phyloP scores from a whole-genome alignment of 257 asterid genomes.

The Solanum chmielewskii region DNA sequence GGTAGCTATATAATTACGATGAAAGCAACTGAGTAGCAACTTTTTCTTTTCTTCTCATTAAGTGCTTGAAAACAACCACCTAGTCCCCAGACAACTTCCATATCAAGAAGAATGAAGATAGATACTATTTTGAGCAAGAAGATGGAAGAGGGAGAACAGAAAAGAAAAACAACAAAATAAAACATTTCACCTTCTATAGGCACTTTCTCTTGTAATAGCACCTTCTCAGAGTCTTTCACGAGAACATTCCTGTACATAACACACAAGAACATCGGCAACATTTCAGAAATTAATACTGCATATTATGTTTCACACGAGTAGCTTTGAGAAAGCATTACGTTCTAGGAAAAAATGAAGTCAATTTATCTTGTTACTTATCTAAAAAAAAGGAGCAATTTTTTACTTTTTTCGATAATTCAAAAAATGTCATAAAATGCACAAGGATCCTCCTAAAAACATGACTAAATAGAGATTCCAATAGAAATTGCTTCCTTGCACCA shows the following conservation, averaged over 20 bases:
- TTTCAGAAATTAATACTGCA: background rate
- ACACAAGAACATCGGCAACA: background rate
- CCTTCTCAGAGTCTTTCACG: slow-evolving; percentile 39
- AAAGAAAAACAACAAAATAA: slow-evolving; percentile 1
- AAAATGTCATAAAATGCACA: background rate
- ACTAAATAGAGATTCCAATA: background rate
- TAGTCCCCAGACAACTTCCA: background rate
- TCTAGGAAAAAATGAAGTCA: background rate
- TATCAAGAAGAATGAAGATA: background rate
- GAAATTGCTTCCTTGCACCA: background rate
- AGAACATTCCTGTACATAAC: slow-evolving; percentile 58
- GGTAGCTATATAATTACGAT: background rate
- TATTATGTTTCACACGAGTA: background rate
- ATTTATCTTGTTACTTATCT: background rate
- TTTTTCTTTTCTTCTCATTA: background rate
- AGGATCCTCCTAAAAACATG: background rate
- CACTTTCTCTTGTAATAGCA: slow-evolving; percentile 50
- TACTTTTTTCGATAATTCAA: background rate
- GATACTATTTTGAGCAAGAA: background rate
- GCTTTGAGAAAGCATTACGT: background rate
- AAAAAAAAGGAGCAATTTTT: background rate
- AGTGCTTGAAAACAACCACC: background rate
- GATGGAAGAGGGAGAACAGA: background rate
- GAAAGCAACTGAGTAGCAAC: background rate
- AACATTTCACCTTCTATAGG: slow-evolving; percentile 41